phyloP scores from a whole-genome alignment of 2,329 filamentous ascomycete genomes.

The Stromatinia cepivora region DNA sequence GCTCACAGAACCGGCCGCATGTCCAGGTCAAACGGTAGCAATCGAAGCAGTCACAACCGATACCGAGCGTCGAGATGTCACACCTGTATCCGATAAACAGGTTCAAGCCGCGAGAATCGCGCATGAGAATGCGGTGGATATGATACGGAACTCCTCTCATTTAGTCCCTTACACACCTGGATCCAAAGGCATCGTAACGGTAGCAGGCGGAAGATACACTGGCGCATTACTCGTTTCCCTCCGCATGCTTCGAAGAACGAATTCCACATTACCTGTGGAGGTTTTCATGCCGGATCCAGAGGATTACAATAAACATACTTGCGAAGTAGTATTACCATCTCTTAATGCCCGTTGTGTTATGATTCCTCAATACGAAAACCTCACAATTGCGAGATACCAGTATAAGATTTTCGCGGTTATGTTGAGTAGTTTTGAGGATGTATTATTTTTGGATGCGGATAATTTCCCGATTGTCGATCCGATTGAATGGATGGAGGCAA shows the following conservation, averaged over 20 bases:
- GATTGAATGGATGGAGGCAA: conserved; percentile 44
- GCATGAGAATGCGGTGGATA: conserved; percentile 1
- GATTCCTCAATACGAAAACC: conserved; percentile 44
- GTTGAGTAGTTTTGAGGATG: conserved; percentile 50
- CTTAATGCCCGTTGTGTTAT: conserved; percentile 45
- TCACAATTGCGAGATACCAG: conserved; percentile 47
- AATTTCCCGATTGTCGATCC: conserved; percentile 47
- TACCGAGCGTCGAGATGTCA: conserved; percentile 17
- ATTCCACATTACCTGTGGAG: conserved; percentile 45
- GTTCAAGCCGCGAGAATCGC: background rate
- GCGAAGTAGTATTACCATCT: conserved; percentile 43
- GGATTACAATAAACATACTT: conserved; percentile 43
- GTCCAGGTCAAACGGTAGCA: background rate
- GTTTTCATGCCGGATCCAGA: conserved; percentile 43
- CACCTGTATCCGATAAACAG: conserved; percentile 15
- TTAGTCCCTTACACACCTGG: conserved; percentile 7
- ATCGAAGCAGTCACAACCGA: conserved; percentile 10
- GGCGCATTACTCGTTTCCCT: conserved; percentile 44
- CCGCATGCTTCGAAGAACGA: conserved; percentile 45
- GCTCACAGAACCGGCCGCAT: background rate
- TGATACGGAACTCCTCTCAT: conserved; percentile 4
- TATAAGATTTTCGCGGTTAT: conserved; percentile 51
- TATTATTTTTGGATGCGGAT: conserved; percentile 52
- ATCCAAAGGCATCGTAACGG: conserved; percentile 46
- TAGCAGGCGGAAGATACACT: conserved; percentile 42